Conservation (phyloP, 2,329 filamentous ascomycete species). For the Botrytis aclada region DNA sequence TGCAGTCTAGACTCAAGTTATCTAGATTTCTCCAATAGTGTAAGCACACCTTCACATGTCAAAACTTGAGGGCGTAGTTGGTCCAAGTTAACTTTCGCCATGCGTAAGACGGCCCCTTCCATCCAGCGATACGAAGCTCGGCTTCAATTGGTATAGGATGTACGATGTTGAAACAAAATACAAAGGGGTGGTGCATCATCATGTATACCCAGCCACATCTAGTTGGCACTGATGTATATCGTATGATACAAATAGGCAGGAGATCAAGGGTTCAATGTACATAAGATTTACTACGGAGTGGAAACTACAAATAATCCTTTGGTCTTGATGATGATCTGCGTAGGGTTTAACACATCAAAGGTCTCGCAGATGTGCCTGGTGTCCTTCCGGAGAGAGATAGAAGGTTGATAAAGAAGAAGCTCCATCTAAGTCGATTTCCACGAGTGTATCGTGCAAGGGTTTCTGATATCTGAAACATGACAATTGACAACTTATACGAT, state of each 20-base stretch:
- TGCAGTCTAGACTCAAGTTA: neutral
- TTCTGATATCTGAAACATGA: neutral
- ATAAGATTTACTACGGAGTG: neutral
- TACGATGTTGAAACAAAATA: neutral
- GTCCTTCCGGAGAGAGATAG: neutral
- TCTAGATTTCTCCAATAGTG: neutral
- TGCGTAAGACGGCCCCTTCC: neutral
- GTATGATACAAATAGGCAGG: neutral
- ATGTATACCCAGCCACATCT: neutral
- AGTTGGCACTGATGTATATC: neutral
- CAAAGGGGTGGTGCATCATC: neutral
- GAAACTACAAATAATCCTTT: neutral
- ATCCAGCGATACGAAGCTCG: neutral
- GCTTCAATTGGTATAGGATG: neutral
- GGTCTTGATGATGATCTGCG: neutral
- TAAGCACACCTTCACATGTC: slow-evolving; percentile 2
- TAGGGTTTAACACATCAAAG: neutral
- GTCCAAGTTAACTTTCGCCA: neutral
- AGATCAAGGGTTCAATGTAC: neutral
- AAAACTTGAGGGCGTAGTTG: neutral
- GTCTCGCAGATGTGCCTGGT: neutral
- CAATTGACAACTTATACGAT: no score
- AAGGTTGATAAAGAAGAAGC: neutral
- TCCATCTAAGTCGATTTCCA: neutral
- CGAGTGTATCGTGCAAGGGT: neutral